Conservation (phyloP, 768 basidiomycete genomes). For the Hysterangium stoloniferum region DNA sequence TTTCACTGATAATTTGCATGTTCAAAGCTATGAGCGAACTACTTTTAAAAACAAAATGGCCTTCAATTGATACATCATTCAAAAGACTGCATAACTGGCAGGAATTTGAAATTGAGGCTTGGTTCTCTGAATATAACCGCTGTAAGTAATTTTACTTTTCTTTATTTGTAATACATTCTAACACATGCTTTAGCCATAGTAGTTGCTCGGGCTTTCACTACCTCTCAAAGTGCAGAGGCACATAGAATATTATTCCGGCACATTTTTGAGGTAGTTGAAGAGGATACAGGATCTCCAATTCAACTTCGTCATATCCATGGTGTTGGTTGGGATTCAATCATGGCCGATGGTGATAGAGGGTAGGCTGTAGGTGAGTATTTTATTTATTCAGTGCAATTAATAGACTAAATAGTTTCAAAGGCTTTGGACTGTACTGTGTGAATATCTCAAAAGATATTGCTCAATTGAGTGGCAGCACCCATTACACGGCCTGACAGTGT, state of each 20-base stretch:
- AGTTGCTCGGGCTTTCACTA: conserved; percentile 20
- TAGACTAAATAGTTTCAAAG: conserved; percentile 5
- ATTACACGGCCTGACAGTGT: conserved; percentile 17
- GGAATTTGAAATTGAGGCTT: too few relatives aligned
- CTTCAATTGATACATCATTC: conserved; percentile 16
- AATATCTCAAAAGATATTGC: conserved; percentile 9
- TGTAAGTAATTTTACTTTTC: conserved; percentile 7
- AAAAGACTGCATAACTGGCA: too few relatives aligned
- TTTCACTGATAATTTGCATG: conserved; percentile 20
- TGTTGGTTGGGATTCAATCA: conserved; percentile 15
- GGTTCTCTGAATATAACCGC: too few relatives aligned
- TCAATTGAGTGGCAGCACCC: neutral
- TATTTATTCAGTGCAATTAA: neutral
- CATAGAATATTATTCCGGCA: too few relatives aligned
- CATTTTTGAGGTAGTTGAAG: too few relatives aligned
- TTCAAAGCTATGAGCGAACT: too few relatives aligned
- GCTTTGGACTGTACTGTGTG: conserved; percentile 16
- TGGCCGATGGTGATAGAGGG: conserved; percentile 22
- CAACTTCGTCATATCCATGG: too few relatives aligned
- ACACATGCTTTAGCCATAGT: conserved; percentile 16
- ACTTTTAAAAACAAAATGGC: conserved; percentile 10
- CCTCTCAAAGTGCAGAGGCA: too few relatives aligned
- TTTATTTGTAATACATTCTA: neutral
- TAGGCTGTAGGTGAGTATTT: conserved; percentile 17
- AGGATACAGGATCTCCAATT: too few relatives aligned